Evolutionary conservation across 768 basidiomycete species (phyloP), one percentile per base, ranked within the genome.

Genomic region (Rhodotorula taiwanensis): DNA sequence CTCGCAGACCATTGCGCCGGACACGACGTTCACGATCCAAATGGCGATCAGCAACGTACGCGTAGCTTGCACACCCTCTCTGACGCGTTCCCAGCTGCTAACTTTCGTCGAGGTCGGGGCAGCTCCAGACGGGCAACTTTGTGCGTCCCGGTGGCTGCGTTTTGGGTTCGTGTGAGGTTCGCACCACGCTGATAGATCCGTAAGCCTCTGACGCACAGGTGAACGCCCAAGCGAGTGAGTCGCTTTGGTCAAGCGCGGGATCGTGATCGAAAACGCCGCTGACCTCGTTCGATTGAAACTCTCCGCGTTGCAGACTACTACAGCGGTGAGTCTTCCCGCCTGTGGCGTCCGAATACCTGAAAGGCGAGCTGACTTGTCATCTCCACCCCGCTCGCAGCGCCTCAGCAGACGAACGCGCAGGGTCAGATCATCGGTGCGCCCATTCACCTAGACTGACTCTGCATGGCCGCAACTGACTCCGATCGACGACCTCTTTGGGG

Each of bases 341-440:
- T 34, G 1, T 20, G 20, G 20, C 1, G 2, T 11, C 11, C 8
- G 15, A n/a, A 2, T n/a, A n/a, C n/a, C 33, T n/a, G n/a, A n/a
- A n/a, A n/a, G n/a, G 25, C 21, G 5, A 5, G 5, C 57, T 33
- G 52, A 55, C 51, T 61, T 60, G 44, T 58, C 18, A 6, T 18
- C 20, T 44, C 36, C n/a, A 4, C 44, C 25, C 11, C 30, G 30
- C 60, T 5, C 36, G 28, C 66, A 31, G 84, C 81, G 27, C 84
- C 82, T 41, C 83, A 83, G 71, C 79, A 81, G 55, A 71, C 83
- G 28, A 80, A 84, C 72, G 71, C 30, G 0, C 72, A 77, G 48
- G 84, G 84, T 11, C 75, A 78, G 56, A 81, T 85, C 72, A 75
- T 80, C 58, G 83, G 82, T 1, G 63, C 71, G 65, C 25, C 3